A percentile compares a stretch with the other conserved stretches of the same genome.
These are phyloP conservation scores for Westerdykella ornata DNA, from an alignment of 2,329 filamentous ascomycete species.

Conservation along the genomic window DNA sequence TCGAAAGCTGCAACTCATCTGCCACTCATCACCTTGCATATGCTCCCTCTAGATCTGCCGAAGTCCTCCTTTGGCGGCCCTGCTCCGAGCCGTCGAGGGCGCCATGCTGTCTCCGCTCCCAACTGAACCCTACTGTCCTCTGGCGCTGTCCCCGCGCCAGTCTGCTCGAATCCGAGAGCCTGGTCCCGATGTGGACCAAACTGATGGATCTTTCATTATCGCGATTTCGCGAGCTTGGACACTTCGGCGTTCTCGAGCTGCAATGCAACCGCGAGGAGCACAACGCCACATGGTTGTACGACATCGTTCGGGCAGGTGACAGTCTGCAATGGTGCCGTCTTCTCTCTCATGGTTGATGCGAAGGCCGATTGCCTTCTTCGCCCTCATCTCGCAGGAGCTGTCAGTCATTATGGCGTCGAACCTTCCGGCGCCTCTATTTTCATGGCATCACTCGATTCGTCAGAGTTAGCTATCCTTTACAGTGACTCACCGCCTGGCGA, in stretches of 20 bases:
- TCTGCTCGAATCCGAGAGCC: constrained; percentile 6
- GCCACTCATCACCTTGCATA: too few relatives aligned
- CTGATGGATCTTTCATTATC: constrained; percentile 12
- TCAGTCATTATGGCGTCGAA: constrained; percentile 28
- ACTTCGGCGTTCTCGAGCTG: constrained; percentile 12
- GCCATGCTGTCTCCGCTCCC: too few relatives aligned
- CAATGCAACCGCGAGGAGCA: constrained; percentile 19
- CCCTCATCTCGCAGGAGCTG: constrained; percentile 24
- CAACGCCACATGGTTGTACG: constrained; percentile 18
- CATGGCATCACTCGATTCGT: constrained; percentile 7
- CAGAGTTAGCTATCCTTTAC: constrained; percentile 5
- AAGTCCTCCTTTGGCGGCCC: too few relatives aligned
- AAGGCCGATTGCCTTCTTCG: constrained; percentile 13
- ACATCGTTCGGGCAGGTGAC: constrained; percentile 29
- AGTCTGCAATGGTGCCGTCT: constrained; percentile 17
- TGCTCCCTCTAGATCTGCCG: too few relatives aligned
- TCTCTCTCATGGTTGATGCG: constrained; percentile 17
- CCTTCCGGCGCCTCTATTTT: constrained; percentile 8
- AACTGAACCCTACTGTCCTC: too few relatives aligned
- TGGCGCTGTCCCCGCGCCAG: too few relatives aligned
- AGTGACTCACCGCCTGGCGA: too few relatives aligned
- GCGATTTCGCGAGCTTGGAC: constrained; percentile 12
- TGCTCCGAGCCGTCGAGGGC: too few relatives aligned
- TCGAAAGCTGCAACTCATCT: too few relatives aligned
- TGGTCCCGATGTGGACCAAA: constrained; percentile 20